Evolutionary conservation across 768 basidiomycete genomes (phyloP).

Genomic region (Lentinula boryana): DNA sequence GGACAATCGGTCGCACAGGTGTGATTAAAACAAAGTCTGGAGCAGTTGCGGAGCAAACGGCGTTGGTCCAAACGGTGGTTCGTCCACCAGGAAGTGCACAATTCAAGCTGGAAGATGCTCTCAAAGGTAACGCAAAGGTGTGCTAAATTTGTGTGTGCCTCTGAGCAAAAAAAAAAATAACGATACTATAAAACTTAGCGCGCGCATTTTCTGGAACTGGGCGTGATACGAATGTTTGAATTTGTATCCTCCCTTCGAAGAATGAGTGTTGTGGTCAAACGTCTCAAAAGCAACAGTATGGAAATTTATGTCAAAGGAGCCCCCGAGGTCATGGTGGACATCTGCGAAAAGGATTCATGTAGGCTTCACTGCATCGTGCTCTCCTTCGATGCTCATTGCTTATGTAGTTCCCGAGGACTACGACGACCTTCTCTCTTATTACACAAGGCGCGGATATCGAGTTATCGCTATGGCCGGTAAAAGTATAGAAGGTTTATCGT

Average conservation of each 20-base stretch:
- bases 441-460: slow-evolving; percentile 93
- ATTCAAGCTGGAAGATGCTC: slow-evolving; percentile 89
- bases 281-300: slow-evolving; percentile 91
- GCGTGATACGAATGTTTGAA: slow-evolving; percentile 94
- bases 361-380: slow-evolving; percentile 23
- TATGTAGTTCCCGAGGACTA: slow-evolving; percentile 88
- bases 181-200: slow-evolving; percentile 43
- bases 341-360: slow-evolving; percentile 93
- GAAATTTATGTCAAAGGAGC: slow-evolving; percentile 99
- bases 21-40: slow-evolving; percentile 62
- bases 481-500: slow-evolving; percentile 87
- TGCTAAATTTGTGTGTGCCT: slow-evolving; percentile 10
- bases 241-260: slow-evolving; percentile 89
- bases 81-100: slow-evolving; percentile 90
- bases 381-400: neutral
- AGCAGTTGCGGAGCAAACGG: slow-evolving; percentile 63
- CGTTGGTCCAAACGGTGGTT: slow-evolving; percentile 94
- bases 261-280: slow-evolving; percentile 98
- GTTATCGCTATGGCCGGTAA: slow-evolving; percentile 99
- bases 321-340: slow-evolving; percentile 95
- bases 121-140: slow-evolving; percentile 79
- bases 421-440: slow-evolving; percentile 93
- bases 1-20: slow-evolving; percentile 62
- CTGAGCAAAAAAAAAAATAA: neutral
- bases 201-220: slow-evolving; percentile 94